Conservation (phyloP, 768 basidiomycete species). For the Amanita pseudoporphyria region DNA sequence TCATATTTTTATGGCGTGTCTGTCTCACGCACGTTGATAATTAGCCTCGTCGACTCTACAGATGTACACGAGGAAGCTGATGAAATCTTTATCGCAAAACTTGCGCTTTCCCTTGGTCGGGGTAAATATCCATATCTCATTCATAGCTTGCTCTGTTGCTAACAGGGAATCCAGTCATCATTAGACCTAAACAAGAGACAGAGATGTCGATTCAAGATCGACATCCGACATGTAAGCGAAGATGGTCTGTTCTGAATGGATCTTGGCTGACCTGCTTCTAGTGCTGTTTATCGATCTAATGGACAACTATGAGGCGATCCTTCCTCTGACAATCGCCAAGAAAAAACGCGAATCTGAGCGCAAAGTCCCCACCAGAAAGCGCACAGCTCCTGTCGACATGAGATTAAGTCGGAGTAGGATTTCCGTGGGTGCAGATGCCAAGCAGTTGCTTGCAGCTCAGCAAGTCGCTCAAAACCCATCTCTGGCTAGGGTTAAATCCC, state of each 20-base stretch:
- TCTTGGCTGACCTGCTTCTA: constrained; percentile 17
- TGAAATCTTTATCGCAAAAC: constrained; percentile 78
- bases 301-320: constrained; percentile 58
- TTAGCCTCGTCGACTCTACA: constrained; percentile 63
- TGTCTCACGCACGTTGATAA: constrained; percentile 9
- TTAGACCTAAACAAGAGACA: constrained; percentile 76
- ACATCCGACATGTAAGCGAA: constrained; percentile 55
- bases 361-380: constrained; percentile 73
- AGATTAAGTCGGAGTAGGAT: constrained; percentile 74
- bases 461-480: constrained; percentile 49
- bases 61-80: constrained; percentile 51
- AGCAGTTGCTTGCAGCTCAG: constrained; percentile 65
- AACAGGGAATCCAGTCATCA: constrained; percentile 40
- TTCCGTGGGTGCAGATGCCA: constrained; percentile 58
- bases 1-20: not conserved
- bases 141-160: constrained; percentile 5
- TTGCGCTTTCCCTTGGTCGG: constrained; percentile 81
- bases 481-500: constrained; percentile 25
- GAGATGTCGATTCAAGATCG: constrained; percentile 88
- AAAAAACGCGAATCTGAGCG: constrained; percentile 87
- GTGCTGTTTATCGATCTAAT: constrained; percentile 83
- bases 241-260: constrained; percentile 14
- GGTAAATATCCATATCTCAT: constrained; percentile 31
- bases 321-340: constrained; percentile 74
- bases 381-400: constrained; percentile 84